phyloP scores from a whole-genome alignment of 768 basidiomycete genomes.

The Mycena vulgaris region DNA sequence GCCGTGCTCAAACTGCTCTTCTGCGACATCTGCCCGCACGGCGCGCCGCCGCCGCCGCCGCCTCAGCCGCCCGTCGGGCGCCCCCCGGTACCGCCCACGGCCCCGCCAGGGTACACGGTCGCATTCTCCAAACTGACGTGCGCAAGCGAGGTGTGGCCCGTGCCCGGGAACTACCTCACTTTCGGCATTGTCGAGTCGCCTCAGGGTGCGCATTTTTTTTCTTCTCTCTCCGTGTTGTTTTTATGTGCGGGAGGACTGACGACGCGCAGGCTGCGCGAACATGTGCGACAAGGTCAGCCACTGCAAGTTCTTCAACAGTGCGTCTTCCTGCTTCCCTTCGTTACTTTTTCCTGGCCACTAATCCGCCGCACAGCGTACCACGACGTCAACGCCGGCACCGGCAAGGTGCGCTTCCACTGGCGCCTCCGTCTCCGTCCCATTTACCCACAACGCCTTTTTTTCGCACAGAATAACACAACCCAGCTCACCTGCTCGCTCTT shows the following conservation, averaged over 20 bases:
- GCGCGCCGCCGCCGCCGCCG: constrained; percentile 1
- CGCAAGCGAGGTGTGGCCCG: constrained; percentile 8
- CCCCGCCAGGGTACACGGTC: constrained; percentile 1
- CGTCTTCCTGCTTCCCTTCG: neutral
- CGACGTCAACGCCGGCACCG: constrained; percentile 17
- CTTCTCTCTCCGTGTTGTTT: too few relatives aligned
- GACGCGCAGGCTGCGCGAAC: constrained; percentile 18
- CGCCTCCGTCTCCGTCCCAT: neutral
- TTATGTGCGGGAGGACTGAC: neutral
- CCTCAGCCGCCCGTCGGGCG: neutral
- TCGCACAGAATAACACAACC: constrained; percentile 1
- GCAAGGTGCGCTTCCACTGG: constrained; percentile 1
- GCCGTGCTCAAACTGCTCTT: constrained; percentile 10
- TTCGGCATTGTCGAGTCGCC: constrained; percentile 19
- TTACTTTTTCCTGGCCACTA: neutral
- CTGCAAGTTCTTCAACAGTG: constrained; percentile 26
- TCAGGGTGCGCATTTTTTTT: neutral
- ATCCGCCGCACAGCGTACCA: constrained; percentile 5
- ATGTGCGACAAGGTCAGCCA: constrained; percentile 20
- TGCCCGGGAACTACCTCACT: neutral
- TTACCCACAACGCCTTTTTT: too few relatives aligned
- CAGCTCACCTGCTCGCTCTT: constrained; percentile 34
- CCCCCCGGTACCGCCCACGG: neutral
- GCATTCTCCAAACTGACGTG: constrained; percentile 21
- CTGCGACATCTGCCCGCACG: constrained; percentile 7